phyloP scores from a whole-genome alignment of 768 basidiomycete species.

The Tricholoma sp. region DNA sequence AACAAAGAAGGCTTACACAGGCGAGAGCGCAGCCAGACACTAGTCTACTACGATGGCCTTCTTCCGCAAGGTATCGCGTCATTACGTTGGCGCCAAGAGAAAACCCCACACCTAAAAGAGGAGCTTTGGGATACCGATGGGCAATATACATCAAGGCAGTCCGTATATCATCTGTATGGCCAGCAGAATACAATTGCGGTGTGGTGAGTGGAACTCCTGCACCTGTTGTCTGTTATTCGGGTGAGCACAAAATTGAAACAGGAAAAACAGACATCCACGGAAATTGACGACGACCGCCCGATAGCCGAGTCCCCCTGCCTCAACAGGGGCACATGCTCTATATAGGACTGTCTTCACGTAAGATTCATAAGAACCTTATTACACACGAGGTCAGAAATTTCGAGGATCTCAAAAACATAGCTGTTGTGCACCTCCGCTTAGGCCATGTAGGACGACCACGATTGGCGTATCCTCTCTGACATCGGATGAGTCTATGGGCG shows the following conservation, averaged over 20 bases:
- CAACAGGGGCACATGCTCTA: constrained; percentile 62
- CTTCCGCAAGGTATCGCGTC: constrained; percentile 85
- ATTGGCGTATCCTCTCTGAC: constrained; percentile 42
- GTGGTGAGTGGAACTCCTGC: constrained; percentile 83
- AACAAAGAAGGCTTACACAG: constrained; percentile 51
- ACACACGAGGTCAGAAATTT: not conserved
- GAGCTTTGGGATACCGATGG: constrained; percentile 69
- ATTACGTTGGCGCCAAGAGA: constrained; percentile 92
- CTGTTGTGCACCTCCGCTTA: constrained; percentile 40
- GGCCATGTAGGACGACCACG: constrained; percentile 54
- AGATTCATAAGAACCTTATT: constrained; percentile 82
- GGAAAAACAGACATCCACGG: constrained; percentile 69
- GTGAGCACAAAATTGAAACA: constrained; percentile 5
- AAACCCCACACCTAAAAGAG: constrained; percentile 84
- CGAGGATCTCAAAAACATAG: not conserved
- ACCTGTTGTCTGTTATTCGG: constrained; percentile 38
- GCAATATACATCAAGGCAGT: constrained; percentile 75
- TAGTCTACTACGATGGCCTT: constrained; percentile 60
- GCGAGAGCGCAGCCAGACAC: constrained; percentile 63
- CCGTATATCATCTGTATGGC: constrained; percentile 86
- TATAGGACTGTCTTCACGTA: constrained; percentile 83
- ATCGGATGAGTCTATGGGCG: constrained; percentile 37
- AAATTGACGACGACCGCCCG: constrained; percentile 90
- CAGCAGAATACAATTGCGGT: constrained; percentile 81
- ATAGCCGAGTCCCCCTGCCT: constrained; percentile 85